These are phyloP conservation scores for Solanum bukasovii DNA, from an alignment of 257 asterid genomes.

Conservation along the genomic window DNA sequence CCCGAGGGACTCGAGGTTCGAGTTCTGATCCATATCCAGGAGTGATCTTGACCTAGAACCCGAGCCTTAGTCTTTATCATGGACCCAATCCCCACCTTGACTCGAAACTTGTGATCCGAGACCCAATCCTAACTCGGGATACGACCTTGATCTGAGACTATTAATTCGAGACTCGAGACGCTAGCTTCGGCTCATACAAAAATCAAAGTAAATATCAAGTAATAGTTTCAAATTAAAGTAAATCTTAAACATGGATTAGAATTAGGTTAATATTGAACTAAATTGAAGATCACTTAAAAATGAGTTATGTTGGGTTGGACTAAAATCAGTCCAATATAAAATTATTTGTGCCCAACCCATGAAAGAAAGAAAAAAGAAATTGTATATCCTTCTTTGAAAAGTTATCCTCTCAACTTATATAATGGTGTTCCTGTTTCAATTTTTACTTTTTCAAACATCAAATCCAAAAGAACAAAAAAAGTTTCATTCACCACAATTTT, in stretches of 20 bases:
- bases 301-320: neutral
- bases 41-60: neutral
- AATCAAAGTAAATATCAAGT: no score
- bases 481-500: no score
- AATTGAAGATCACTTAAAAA: neutral
- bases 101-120: neutral
- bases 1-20: neutral
- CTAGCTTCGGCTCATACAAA: neutral
- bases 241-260: neutral
- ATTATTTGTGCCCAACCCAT: neutral
- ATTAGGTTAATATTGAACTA: neutral
- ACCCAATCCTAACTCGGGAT: neutral
- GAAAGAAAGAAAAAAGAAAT: no score
- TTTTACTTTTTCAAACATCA: no score
- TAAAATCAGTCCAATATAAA: neutral
- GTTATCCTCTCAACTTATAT: neutral
- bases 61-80: no score
- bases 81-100: neutral
- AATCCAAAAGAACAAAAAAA: no score
- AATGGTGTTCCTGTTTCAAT: no score
- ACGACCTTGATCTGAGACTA: no score
- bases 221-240: neutral
- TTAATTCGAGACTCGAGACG: neutral
- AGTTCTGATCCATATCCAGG: neutral
- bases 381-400: neutral